Base-by-base conservation (phyloP, 2,329 filamentous ascomycete species). In the Colletotrichum sp. region DNA sequence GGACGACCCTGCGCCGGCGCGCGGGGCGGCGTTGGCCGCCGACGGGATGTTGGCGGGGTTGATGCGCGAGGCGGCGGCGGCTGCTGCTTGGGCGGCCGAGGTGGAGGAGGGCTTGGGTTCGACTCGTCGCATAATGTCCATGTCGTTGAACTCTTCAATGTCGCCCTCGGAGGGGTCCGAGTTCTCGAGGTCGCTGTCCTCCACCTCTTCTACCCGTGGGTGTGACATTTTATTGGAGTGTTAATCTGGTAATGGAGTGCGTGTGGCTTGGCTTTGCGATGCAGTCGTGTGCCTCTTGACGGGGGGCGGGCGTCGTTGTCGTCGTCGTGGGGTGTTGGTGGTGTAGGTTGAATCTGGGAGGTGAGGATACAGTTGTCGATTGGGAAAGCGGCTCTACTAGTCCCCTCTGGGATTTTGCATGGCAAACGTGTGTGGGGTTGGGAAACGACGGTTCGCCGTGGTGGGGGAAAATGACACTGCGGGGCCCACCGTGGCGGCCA, bases 181-280 rank as follows among this genome's bases (percentile, higher is more conserved):
- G 79, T 59, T 69, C 75, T 92, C 93, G 79, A 90, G 89, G 85
- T 95, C 94, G 84, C 91, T 93, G 88, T 98, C 95, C 76, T 93
- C 95, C 78, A 98, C 93, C 86, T 99, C 97, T 90, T 99, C 97
- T 85, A 99, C 93, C 77, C 94, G 93, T 76, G 96, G 92, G 88
- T 97, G 93, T 60, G 95, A 95, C 95, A 98, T 97, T 34, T 64
- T 52, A 52, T 18, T 28, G n/a, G 21, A 60, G 52, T 63, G 8
- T 55, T 66, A 66, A 61, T 59, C 26, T 26, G 12, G 21, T 21
- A 24, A 26, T 5, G 32, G n/a, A 21, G 10, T 21, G 43, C n/a
- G 43, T 48, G 43, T 12, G 43, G 34, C 9, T 39, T 68, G 12
- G 30, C 36, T 24, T 10, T 67, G n/a, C 24, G 28, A 24, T 26